Conservation (phyloP, 495 filamentous ascomycete genomes). For the Alectoria sarmentosa region DNA sequence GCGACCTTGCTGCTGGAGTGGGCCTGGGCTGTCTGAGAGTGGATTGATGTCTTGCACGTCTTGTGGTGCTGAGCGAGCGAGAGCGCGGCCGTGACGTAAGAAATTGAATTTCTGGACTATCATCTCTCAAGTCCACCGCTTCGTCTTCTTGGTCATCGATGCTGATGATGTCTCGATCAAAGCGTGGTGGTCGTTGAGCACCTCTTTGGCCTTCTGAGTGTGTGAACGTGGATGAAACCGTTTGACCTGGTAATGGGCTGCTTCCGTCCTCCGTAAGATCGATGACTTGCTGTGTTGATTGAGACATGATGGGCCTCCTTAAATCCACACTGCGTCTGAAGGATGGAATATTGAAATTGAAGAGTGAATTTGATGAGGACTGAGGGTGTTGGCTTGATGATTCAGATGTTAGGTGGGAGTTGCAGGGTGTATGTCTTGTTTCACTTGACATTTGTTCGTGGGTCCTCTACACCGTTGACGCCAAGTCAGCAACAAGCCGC, state of each 20-base stretch:
- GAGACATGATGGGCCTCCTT: conserved; percentile 39
- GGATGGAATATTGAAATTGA: conserved; percentile 23
- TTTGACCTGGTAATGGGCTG: conserved; percentile 27
- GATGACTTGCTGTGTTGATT: conserved; percentile 37
- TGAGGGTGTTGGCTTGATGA: conserved; percentile 25
- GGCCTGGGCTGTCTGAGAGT: conserved; percentile 8
- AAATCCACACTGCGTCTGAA: conserved; percentile 40
- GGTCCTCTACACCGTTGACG: conserved; percentile 30
- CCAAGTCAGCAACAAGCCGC: conserved; percentile 4
- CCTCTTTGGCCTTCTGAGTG: conserved; percentile 14
- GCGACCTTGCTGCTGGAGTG: conserved; percentile 9
- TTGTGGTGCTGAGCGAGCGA: conserved; percentile 13
- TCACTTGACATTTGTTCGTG: conserved; percentile 37
- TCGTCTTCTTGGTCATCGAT: conserved; percentile 21
- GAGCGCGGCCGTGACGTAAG: conserved; percentile 24
- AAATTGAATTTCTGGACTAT: conserved; percentile 26
- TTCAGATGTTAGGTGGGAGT: conserved; percentile 17
- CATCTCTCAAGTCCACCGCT: conserved; percentile 17
- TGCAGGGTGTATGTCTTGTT: conserved; percentile 20
- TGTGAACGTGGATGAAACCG: neutral
- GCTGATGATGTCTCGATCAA: conserved; percentile 27
- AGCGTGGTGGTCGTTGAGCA: conserved; percentile 21
- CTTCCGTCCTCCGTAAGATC: conserved; percentile 49
- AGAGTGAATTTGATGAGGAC: conserved; percentile 18
- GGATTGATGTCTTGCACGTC: conserved; percentile 5